phyloP scores from a whole-genome alignment of 139 green algal genomes.

The Ettlia oleoabundans region DNA sequence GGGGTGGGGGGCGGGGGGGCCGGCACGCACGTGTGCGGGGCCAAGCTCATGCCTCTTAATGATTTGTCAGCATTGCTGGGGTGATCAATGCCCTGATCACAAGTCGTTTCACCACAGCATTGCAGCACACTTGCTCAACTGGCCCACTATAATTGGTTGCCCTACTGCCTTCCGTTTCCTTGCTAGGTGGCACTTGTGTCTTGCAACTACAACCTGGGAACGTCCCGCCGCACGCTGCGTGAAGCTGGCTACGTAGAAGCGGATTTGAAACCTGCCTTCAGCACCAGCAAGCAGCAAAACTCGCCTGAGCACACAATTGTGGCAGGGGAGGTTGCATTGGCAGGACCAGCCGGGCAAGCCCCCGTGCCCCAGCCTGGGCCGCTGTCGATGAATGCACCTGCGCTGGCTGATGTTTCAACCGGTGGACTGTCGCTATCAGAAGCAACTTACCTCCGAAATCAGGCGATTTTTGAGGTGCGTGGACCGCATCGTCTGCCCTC shows the following conservation, averaged over 20 bases:
- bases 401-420: no score
- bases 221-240: slow-evolving; percentile 1
- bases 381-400: no score
- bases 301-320: background rate
- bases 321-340: background rate
- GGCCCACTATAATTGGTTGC: background rate
- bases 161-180: background rate
- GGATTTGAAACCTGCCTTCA: background rate
- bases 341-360: background rate
- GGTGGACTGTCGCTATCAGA: slow-evolving; percentile 12
- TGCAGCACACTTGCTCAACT: no score
- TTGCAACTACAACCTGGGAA: background rate
- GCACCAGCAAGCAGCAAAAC: no score
- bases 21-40: no score
- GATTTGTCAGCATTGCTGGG: no score
- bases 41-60: no score
- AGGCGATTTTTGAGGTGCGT: slow-evolving; percentile 19
- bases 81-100: no score
- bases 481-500: background rate
- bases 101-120: no score
- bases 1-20: no score
- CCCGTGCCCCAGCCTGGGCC: background rate
- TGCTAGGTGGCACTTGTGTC: slow-evolving; percentile 11
- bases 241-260: slow-evolving; percentile 8
- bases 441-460: slow-evolving; percentile 20